A percentile compares a stretch with the other conserved stretches of the same genome.
Conservation (phyloP, 129 eudicot species). For the sunflower (Helianthus annuus) region HanXRQr2.0-SUNRISE NC_035435.2:166000492-166000991, state of each 20-base stretch:
- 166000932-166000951: neutral
- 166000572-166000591: constrained; percentile 97
- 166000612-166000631: constrained; percentile 38
- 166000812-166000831: constrained; percentile 87
- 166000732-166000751: constrained; percentile 88
- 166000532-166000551: constrained; percentile 91
- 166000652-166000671: neutral
- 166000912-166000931: neutral
- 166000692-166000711: constrained; percentile 96
- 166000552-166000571: constrained; percentile 87
- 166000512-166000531: constrained; percentile 66
- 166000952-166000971: constrained; percentile 49
- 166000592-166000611: constrained; percentile 97
- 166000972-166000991: constrained; percentile 91
- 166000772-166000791: constrained; percentile 96
- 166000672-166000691: neutral
- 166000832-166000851: constrained; percentile 89
- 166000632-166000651: constrained; percentile 9
- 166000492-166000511: no score
- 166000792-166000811: constrained; percentile 97
- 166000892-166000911: neutral
- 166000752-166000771: constrained; percentile 84
- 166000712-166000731: constrained; percentile 90
- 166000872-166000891: constrained; percentile 46
- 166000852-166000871: constrained; percentile 95